These are phyloP conservation scores for Rhodotorula sp. DNA, from an alignment of 1,284 basidiomycete genomes.

Conservation along the genomic window DNA sequence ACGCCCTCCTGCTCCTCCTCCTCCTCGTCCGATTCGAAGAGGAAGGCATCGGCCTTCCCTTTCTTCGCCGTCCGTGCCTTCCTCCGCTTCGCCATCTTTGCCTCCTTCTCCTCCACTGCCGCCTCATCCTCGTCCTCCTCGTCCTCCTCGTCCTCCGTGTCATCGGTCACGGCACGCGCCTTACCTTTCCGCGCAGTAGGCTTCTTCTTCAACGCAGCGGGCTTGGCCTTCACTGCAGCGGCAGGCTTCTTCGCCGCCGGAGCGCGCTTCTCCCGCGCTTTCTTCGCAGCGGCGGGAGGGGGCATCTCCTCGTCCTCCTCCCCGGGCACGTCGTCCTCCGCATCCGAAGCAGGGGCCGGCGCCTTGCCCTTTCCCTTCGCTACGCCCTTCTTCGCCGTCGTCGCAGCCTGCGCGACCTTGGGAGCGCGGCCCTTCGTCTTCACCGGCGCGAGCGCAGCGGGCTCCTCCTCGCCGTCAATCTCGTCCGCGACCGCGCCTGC, in stretches of 20 bases:
- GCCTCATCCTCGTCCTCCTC: conserved; percentile 41
- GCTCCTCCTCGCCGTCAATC: not conserved
- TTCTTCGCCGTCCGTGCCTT: not conserved
- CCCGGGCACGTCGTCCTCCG: not conserved
- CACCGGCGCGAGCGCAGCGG: not conserved
- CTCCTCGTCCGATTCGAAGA: conserved; percentile 5
- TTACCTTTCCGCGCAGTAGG: not conserved
- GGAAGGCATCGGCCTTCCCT: not conserved
- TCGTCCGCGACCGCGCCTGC: not conserved
- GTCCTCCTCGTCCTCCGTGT: conserved; percentile 38
- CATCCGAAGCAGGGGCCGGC: too few relatives aligned
- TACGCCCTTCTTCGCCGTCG: not conserved
- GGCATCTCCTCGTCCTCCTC: not conserved
- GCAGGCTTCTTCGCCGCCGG: not conserved
- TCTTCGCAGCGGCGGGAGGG: not conserved
- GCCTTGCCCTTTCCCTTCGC: conserved; percentile 6
- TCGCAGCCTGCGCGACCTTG: not conserved
- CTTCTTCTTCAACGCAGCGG: not conserved
- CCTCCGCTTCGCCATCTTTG: not conserved
- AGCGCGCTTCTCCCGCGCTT: not conserved
- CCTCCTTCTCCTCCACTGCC: not conserved
- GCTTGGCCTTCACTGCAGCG: not conserved
- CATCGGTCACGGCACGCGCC: not conserved
- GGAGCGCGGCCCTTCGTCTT: not conserved
- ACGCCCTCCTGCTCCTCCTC: not conserved